Evolutionary conservation across 495 filamentous ascomycete species (phyloP).

Genomic region (Rhizodiscina lignyota): DNA sequence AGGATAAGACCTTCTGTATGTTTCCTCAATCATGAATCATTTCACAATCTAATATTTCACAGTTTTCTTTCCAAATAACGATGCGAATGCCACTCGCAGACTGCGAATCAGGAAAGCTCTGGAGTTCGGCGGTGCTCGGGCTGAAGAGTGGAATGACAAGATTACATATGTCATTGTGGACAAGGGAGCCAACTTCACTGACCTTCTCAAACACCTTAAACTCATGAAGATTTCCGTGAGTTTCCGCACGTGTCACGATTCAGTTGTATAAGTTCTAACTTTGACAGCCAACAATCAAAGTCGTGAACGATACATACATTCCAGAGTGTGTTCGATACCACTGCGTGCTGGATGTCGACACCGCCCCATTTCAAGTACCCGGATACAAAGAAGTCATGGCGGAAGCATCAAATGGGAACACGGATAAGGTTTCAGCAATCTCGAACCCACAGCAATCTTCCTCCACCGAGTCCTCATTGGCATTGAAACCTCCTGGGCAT

Average conservation of each 20-base stretch:
- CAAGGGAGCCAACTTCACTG: slow-evolving; percentile 41
- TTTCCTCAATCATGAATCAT: neutral
- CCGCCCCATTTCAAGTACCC: slow-evolving; percentile 33
- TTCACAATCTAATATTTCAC: neutral
- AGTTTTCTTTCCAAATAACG: slow-evolving; percentile 72
- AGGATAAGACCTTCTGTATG: slow-evolving; percentile 43
- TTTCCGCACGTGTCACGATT: slow-evolving; percentile 3
- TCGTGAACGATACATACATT: slow-evolving; percentile 68
- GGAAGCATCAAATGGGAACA: no score
- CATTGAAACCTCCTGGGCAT: neutral
- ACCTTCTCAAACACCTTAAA: slow-evolving; percentile 47
- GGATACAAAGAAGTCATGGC: no score
- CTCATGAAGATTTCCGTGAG: slow-evolving; percentile 30
- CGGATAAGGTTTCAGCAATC: slow-evolving; percentile 1
- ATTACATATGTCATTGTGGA: slow-evolving; percentile 68
- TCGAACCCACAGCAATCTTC: slow-evolving; percentile 10
- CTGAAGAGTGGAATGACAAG: slow-evolving; percentile 30
- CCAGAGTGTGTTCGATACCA: slow-evolving; percentile 57
- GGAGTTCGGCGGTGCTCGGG: slow-evolving; percentile 59
- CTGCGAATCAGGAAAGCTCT: slow-evolving; percentile 56
- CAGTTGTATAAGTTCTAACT: slow-evolving; percentile 1
- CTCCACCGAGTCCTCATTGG: neutral
- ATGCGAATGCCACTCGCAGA: slow-evolving; percentile 45
- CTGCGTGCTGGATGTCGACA: slow-evolving; percentile 37
- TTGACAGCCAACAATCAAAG: slow-evolving; percentile 26